Base-by-base conservation (phyloP, 1,284 basidiomycete genomes). In the Spongispora temasekensis region DNA sequence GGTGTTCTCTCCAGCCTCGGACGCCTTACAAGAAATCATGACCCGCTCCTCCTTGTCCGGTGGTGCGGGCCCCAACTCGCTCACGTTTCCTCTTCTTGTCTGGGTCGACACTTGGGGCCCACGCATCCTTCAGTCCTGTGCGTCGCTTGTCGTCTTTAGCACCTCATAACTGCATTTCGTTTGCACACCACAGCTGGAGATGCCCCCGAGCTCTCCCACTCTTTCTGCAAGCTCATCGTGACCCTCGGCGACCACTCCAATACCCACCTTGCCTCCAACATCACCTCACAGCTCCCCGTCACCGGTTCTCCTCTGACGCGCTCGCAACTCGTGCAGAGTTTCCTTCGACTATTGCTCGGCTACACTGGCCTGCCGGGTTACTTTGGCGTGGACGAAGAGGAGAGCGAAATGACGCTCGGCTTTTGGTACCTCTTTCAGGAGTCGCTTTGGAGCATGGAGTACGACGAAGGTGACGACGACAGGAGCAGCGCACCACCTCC, bases 351-450 rank as follows among this genome's bases (percentile, higher is more conserved):
- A 8, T 73, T 94, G 28, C 76, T 96, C n/a, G 81, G 86, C 9
- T 89, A 91, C 64, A 93, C 91, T 0, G 88, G 86, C 1, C 81
- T 93, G 32, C 84, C 87, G 1, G 93, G 92, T 1, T 86, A 84
- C 64, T 92, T 88, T 67, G 89, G 90, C 1, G 82, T 85, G 0
- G 93, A 95, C 57, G 94, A 95, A 70, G 89, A 92, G 56, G 87
- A 92, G 68, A 93, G 90, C 68, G 93, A 95, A 78, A 85, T 92
- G 79, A 91, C 90, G 1, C 81, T 95, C 3, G 86, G 86, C 1
- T 94, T 95, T 67, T 97, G 94, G 89, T 94, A 93, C 63, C 78
- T 93, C 28, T 84, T 95, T 61, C 94, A 96, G 74, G 94, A 97
- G 73, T 86, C 91, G 2, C 76, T 97, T 34, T 94, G 93, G 89